Base-by-base conservation (phyloP, 2,329 filamentous ascomycete species). In the Hypomyces perniciosus region DNA sequence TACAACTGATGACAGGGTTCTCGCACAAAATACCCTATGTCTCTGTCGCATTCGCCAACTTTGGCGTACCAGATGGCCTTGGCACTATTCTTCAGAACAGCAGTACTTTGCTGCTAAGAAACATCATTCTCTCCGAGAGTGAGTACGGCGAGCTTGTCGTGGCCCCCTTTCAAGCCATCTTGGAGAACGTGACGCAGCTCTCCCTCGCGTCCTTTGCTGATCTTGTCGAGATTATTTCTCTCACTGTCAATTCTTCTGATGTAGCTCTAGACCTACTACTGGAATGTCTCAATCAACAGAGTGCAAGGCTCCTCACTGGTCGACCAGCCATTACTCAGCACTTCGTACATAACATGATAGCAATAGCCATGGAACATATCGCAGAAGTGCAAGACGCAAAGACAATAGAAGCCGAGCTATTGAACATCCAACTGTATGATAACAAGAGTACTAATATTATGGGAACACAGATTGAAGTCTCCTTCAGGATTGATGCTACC, bases 331-430 rank as follows among this genome's bases (percentile, higher is more conserved):
- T 64, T 5, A 52, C 62, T 6, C 53, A 53, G 1, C 60, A 67
- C 52, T 65, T 72, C 37, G 55, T 68, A 2, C 59, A 57, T 6
- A 68, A 65, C 38, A 37, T 67, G 7, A 64, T 65, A 33, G 67
- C 64, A 1, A 67, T 72, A 34, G 68, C 68, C 1, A 27, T 72
- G 6, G 68, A 73, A 46, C 69, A 72, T 48, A 62, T 72, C 10
- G 66, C 68, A 26, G 67, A 72, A 53, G 64, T 63, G 2, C 2
- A 38, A 0, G 53, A 55, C 0, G 46, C 29, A 6, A 38, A 35
- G 3, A 39, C 41, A 31, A 30, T 4, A 4, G 26, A 37, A 27
- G 40, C 50, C 26, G 51, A 50, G 47, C 39, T 53, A 6, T 13
- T 53, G 33, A 46, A n/a, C 5, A 46, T 53, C n/a, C 42, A 30